Conservation (phyloP, 2,329 filamentous ascomycete genomes). For the Alternaria panax region DNA sequence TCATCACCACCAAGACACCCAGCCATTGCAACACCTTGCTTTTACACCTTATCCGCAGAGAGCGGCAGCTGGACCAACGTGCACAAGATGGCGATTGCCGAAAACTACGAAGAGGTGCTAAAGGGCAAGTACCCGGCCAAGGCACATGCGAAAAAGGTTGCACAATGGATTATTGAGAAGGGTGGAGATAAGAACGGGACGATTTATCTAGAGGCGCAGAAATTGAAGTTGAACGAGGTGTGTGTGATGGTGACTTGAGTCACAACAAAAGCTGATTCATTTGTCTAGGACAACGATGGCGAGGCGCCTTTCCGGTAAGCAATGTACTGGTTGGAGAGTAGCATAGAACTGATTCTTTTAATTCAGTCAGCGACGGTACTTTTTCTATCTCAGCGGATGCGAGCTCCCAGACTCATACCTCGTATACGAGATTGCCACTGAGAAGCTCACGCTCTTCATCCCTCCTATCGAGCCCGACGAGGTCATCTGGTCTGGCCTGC, state of each 20-base stretch:
- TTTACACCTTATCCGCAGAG: constrained; percentile 11
- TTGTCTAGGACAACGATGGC: constrained; percentile 76
- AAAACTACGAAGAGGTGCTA: constrained; percentile 52
- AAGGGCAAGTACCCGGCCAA: constrained; percentile 80
- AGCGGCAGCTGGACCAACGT: constrained; percentile 18
- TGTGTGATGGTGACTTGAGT: not conserved
- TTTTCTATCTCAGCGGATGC: constrained; percentile 93
- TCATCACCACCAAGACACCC: not conserved
- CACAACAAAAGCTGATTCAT: constrained; percentile 13
- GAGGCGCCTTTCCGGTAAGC: constrained; percentile 77
- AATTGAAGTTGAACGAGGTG: constrained; percentile 77
- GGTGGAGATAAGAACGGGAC: constrained; percentile 72
- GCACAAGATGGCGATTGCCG: constrained; percentile 39
- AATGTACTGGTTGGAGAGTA: not conserved
- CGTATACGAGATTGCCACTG: constrained; percentile 77
- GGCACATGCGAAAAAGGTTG: constrained; percentile 83
- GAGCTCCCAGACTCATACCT: constrained; percentile 80
- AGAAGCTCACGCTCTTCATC: constrained; percentile 85
- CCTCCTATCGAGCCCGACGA: constrained; percentile 86
- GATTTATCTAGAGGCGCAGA: constrained; percentile 87
- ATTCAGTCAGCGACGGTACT: constrained; percentile 81
- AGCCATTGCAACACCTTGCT: constrained; percentile 4
- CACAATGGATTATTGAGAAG: constrained; percentile 73
- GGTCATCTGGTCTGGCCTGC: constrained; percentile 93
- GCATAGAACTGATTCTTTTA: not conserved